Conservation (phyloP, 768 basidiomycete species). For the Amanita pallidorosea region DNA sequence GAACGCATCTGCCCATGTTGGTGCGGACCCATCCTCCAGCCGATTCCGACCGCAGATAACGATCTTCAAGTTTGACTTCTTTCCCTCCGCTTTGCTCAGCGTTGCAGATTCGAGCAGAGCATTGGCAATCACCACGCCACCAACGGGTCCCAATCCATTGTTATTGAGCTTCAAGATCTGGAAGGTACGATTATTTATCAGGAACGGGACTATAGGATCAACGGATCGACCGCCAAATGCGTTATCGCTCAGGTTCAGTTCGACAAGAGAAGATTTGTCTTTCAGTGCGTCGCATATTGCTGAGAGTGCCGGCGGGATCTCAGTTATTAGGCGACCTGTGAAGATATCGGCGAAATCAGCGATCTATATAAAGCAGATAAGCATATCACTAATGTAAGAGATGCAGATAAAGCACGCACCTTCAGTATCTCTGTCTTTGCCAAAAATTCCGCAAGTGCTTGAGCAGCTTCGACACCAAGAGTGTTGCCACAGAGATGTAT, state of each 20-base stretch:
- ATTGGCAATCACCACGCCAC: slow-evolving; percentile 75
- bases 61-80: slow-evolving; percentile 59
- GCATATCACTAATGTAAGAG: background rate
- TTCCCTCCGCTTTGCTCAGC: slow-evolving; percentile 53
- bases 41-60: slow-evolving; percentile 94
- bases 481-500: slow-evolving; percentile 93
- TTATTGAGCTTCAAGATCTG: slow-evolving; percentile 87
- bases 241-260: slow-evolving; percentile 90
- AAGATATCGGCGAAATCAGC: slow-evolving; percentile 98
- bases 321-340: slow-evolving; percentile 89
- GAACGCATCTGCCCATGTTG: slow-evolving; percentile 81
- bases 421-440: slow-evolving; percentile 55
- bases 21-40: slow-evolving; percentile 84
- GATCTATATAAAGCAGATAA: slow-evolving; percentile 37
- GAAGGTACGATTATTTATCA: slow-evolving; percentile 73
- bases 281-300: slow-evolving; percentile 84
- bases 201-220: slow-evolving; percentile 86
- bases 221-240: slow-evolving; percentile 95
- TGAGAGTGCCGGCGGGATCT: slow-evolving; percentile 85
- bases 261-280: slow-evolving; percentile 68
- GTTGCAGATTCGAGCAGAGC: slow-evolving; percentile 73
- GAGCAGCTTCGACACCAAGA: slow-evolving; percentile 82
- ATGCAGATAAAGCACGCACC: slow-evolving; percentile 32
- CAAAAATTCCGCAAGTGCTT: slow-evolving; percentile 74
- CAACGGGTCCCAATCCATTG: slow-evolving; percentile 90